Base-by-base conservation (phyloP, 768 basidiomycete genomes). In the Termitomyces sp. region DNA sequence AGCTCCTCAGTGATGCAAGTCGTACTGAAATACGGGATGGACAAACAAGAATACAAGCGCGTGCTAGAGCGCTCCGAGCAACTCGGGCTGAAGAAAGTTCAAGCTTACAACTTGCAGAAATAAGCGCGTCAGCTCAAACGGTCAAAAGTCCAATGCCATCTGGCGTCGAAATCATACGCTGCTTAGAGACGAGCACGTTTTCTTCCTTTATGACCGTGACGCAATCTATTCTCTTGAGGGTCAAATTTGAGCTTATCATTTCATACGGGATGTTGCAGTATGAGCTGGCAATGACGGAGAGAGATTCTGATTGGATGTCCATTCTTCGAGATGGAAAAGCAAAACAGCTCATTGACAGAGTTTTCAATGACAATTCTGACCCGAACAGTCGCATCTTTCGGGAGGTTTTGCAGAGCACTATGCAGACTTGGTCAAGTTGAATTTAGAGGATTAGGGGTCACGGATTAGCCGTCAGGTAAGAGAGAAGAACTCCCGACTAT, bases 201-300 rank as follows among this genome's bases (percentile, higher is more conserved):
- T 39, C 62, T 39, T 33, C 62, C 31, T 57, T 56, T 7, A 42
- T 46, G 22, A 50, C 47, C 22, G 47, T 61, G n/a, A 42, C 65
- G 18, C 44, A 34, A 20, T 34, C 62, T 2, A 62, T 61, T 53
- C 55, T 64, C 31, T 49, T 61, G 58, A 73, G 69, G 51, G 63
- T 68, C 58, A 80, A 78, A 67, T 79, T 74, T 52, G 65, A 69
- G 20, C 70, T 80, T 47, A 62, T 80, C 36, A 50, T 68, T 60
- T 73, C 78, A 9, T 80, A 74, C 51, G 74, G 72, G 20, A 69
- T 68, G 44, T 62, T 80, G 27, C 77, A 72, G 53, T 59, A 55
- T 8, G 46, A 72, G 51, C 59, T 64, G 30, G 45, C 67, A n/a
- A 56, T 63, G 2, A 61, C 46, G 4, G 69, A 71, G 39, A 69